Evolutionary conservation across 2,329 filamentous ascomycete species (phyloP).

Genomic region (Diplodia mutila): DNA sequence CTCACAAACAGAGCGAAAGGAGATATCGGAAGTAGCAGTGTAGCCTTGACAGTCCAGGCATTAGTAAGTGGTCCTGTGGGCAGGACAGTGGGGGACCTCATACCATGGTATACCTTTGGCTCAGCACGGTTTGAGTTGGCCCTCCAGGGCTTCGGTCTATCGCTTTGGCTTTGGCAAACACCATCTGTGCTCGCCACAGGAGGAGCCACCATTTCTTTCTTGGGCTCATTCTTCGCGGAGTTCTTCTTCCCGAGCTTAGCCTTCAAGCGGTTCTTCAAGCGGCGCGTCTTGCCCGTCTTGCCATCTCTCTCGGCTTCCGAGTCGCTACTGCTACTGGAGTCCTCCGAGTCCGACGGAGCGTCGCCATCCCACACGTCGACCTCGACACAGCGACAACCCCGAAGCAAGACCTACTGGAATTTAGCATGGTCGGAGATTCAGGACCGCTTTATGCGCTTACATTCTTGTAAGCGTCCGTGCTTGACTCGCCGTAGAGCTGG

Average conservation of each 20-base stretch:
- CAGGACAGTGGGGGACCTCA: not conserved
- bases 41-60: conserved; percentile 50
- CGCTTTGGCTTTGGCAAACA: conserved; percentile 15
- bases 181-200: conserved; percentile 6
- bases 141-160: conserved; percentile 38
- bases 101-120: conserved; percentile 80
- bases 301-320: conserved; percentile 37
- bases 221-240: conserved; percentile 40
- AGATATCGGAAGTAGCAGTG: conserved; percentile 82
- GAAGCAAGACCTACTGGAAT: conserved; percentile 64
- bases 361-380: conserved; percentile 92
- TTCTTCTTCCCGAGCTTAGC: conserved; percentile 41
- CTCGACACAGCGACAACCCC: conserved; percentile 87
- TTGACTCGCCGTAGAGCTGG: conserved; percentile 78
- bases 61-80: not conserved
- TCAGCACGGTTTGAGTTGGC: conserved; percentile 54
- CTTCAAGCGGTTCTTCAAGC: conserved; percentile 27
- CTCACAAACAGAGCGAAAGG: conserved; percentile 83
- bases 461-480: conserved; percentile 75
- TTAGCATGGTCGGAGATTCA: not conserved
- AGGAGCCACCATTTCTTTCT: conserved; percentile 30
- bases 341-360: conserved; percentile 44
- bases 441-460: conserved; percentile 51
- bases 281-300: conserved; percentile 30
- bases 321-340: conserved; percentile 32